phyloP scores from a whole-genome alignment of 2,329 filamentous ascomycete genomes.

The Endocalyx cinctus region DNA sequence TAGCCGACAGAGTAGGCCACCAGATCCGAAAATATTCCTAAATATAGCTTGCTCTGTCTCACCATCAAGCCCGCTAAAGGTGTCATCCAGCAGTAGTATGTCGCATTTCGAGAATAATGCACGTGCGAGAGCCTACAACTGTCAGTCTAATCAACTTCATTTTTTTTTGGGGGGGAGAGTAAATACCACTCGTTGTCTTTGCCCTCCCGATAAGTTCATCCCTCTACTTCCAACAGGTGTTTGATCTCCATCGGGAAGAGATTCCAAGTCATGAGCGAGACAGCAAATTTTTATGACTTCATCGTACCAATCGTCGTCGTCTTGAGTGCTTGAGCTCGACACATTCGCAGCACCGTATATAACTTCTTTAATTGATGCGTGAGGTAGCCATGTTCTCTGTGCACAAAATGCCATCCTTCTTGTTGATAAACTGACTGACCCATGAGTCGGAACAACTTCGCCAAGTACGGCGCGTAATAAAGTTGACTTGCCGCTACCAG shows the following conservation, averaged over 20 bases:
- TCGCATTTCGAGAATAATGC: conserved; percentile 26
- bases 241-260: background rate
- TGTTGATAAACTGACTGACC: conserved; percentile 22
- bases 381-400: background rate
- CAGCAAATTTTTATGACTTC: background rate
- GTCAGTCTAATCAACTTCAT: conserved; percentile 5
- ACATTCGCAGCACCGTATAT: background rate
- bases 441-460: conserved; percentile 14
- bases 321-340: too few species aligned
- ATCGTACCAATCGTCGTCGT: background rate
- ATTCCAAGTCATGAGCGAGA: background rate
- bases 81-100: conserved; percentile 31
- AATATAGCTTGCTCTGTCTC: conserved; percentile 27
- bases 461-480: conserved; percentile 16
- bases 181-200: background rate
- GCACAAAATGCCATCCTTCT: conserved; percentile 1
- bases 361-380: background rate
- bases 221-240: background rate
- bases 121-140: conserved; percentile 30
- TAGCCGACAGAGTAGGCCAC: conserved; percentile 23
- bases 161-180: too few species aligned
- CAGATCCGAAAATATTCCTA: conserved; percentile 23
- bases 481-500: conserved; percentile 24
- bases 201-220: background rate
- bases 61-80: conserved; percentile 31